Evolutionary conservation across 441 rosid genomes (phyloP), one percentile per base, ranked within the genome.

Genomic region (Erodium trifolium): DNA sequence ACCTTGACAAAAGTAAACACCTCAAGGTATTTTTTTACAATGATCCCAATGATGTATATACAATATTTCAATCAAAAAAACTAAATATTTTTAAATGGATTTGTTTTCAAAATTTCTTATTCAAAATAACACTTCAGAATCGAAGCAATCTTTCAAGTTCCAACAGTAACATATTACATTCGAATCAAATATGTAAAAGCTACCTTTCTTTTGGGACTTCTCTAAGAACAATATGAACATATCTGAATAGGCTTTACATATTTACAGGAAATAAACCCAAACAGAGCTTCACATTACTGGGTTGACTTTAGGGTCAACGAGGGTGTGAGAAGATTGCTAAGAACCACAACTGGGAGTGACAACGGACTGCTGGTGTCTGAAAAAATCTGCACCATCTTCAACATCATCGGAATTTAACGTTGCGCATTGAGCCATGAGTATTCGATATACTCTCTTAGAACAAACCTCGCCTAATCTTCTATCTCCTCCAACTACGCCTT

Each of bases 331-430:
- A 59, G 31, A 59, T 18, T 19, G 63, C 67, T 37, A 45, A 66
- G 68, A 70, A 63, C 64, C 23, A 41, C 62, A 75, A 16, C 13
- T 4, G 3, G 17, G 29, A 69, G 55, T 62, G 14, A 11, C 45
- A 63, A 62, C 69, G 29, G 75, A 71, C 17, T 71, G 71, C 29
- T 77, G 62, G 59, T 68, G 71, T 55, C 68, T 66, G 83, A 94
- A 92, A 75, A 82, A 85, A 81, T 87, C 97, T 39, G 98, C 97
- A 78, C 98, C 99, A 12, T 85, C 84, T 71, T 92, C 98, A 10
- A 94, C 85, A 64, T 86, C 96, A 76, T 90, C 96, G 13, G 98
- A 89, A 80, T 80, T 88, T 71, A 88, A 84, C 73, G 78, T 75
- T 76, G 90, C 90, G 65, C 76, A 79, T 66, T 81, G 84, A 80